Conservation (phyloP, 2,329 filamentous ascomycete species). For the Fusarium torreyae region DNA sequence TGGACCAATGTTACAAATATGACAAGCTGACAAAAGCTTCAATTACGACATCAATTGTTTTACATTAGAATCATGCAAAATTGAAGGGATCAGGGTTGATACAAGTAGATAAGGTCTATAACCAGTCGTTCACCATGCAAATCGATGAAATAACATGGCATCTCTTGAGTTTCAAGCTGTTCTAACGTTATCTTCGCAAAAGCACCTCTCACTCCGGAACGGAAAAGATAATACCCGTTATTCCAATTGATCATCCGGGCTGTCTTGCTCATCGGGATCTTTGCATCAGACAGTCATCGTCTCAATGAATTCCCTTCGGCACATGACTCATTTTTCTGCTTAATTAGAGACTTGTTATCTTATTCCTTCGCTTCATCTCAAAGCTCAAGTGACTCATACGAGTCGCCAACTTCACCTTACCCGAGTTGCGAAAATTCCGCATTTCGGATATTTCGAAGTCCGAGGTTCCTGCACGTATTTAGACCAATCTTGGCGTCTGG, state of each 20-base stretch:
- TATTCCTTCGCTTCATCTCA: background rate
- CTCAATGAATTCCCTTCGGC: background rate
- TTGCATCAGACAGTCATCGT: no score
- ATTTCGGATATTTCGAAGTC: conserved; percentile 20
- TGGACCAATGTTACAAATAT: conserved; percentile 22
- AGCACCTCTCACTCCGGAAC: no score
- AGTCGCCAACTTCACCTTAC: background rate
- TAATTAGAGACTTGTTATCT: background rate
- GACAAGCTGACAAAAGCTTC: conserved; percentile 25
- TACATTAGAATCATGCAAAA: background rate
- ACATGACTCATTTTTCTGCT: conserved; percentile 9
- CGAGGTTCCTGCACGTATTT: background rate
- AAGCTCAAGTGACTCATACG: conserved; percentile 14
- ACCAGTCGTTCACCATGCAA: no score
- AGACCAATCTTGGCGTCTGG: background rate
- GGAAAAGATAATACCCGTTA: background rate
- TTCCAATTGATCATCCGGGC: background rate
- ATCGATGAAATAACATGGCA: no score
- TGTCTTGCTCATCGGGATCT: background rate
- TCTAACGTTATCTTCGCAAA: no score
- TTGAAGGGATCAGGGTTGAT: background rate
- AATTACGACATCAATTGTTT: background rate
- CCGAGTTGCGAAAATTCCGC: background rate
- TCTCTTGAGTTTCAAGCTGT: no score
- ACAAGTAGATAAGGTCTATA: no score